Base-by-base conservation (phyloP, 306 rosid species). In the Pterocarpus macrocarpus region DNA sequence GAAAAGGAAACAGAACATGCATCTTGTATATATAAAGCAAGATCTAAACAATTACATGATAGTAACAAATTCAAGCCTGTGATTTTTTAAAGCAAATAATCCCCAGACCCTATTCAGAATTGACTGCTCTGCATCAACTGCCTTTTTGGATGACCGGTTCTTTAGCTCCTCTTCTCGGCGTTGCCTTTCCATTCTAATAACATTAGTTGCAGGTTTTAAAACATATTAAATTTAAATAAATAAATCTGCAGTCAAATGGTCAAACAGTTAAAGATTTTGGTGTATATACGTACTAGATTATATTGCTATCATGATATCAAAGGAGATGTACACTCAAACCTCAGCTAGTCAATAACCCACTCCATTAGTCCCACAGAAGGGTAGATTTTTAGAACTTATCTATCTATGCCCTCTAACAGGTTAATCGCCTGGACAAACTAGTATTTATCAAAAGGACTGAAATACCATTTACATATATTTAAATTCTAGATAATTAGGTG, bases 151-250 rank as follows among this genome's bases (percentile, higher is more conserved):
- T 16, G 92, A 80, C 34, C 88, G 81, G 82, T 82, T 84, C 86
- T 89, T 89, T 62, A 79, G 78, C 82, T 89, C 92, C 47, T 89
- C 92, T 79, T 89, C 92, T 22, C 88, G 85, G 41, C 90, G 90
- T 78, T 89, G 92, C 80, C 92, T 89, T 81, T 89, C 92, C 90
- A 89, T 89, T 82, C 92, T 89, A 80, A 58, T 59, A 62, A 82
- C 58, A 79, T 80, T 71, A 63, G 22, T 78, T 61, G 69, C 65
- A 66, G 45, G 17, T 64, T 49, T 76, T 62, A 72, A 35, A 59
- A 55, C 67, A 75, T 35, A 80, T 50, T 59, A 70, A 66, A 80
- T 64, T 78, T 13, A 14, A 39, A 30, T 64, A 35, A 33, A 44
- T 55, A 71, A 10, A 71, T 79, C 30, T 8, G 45, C 52, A 65